These are phyloP conservation scores for Apiotrichum akiyoshidainum DNA, from an alignment of 1,284 basidiomycete genomes.

Conservation along the genomic window DNA sequence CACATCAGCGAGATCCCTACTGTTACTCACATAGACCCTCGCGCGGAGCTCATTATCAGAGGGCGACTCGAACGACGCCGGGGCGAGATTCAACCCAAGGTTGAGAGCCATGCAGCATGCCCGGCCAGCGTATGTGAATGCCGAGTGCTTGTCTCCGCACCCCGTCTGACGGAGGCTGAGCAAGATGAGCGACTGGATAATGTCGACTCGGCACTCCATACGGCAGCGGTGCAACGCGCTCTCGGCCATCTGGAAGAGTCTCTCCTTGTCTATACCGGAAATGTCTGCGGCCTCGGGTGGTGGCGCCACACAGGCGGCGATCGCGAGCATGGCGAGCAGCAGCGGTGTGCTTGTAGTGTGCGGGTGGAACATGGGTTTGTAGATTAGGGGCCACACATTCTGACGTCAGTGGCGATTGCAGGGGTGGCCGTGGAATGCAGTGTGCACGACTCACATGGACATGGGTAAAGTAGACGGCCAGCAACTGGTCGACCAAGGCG, in stretches of 20 bases:
- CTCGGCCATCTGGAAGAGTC: constrained; percentile 51
- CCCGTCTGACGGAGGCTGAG: constrained; percentile 52
- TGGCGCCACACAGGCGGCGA: constrained; percentile 40
- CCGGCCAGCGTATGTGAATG: constrained; percentile 48
- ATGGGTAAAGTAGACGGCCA: constrained; percentile 43
- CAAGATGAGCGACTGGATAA: constrained; percentile 48
- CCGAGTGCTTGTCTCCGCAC: constrained; percentile 49
- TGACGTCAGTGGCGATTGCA: constrained; percentile 11
- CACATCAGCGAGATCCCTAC: neutral
- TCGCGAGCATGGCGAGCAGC: constrained; percentile 42
- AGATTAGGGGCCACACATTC: constrained; percentile 49
- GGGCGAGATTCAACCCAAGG: constrained; percentile 49
- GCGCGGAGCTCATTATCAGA: constrained; percentile 20
- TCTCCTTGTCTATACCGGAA: constrained; percentile 53
- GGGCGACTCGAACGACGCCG: constrained; percentile 28
- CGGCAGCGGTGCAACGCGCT: constrained; percentile 28
- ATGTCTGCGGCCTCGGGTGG: constrained; percentile 1
- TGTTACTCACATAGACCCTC: constrained; percentile 34
- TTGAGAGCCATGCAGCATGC: constrained; percentile 51
- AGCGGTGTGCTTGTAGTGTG: constrained; percentile 32
- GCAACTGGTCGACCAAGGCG: constrained; percentile 31
- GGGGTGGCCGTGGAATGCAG: neutral
- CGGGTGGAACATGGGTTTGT: constrained; percentile 44
- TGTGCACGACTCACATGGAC: constrained; percentile 32
- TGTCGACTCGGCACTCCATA: constrained; percentile 34